Base-by-base conservation (phyloP, 2,329 filamentous ascomycete species). In the Exophiala alcalophila region DNA sequence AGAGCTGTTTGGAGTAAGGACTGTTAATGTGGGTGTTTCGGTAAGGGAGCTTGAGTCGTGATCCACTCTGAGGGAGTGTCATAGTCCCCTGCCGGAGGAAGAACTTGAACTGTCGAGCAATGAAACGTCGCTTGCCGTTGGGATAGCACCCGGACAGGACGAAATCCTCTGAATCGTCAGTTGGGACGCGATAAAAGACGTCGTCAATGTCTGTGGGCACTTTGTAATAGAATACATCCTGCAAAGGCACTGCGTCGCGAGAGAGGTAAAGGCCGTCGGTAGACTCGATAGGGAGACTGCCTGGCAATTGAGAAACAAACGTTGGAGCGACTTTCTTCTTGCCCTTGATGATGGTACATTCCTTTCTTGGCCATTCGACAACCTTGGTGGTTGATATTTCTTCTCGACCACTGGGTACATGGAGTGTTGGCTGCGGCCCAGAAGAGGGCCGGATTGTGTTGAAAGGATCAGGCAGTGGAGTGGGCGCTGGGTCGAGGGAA, bases 201-300 rank as follows among this genome's bases (percentile, higher is more conserved):
- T 59, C 44, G n/a, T 49, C 53, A 20, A 62, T 58, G 16, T 52
- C 51, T 19, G 47, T 33, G 6, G 53, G 24, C 5, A 63, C 40
- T 34, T 60, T 53, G 42, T 63, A 47, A 43, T 72, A 73, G 53
- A 73, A 73, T 4, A 73, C 42, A 33, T 65, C 58, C 33, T 68
- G 61, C 4, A 65, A 55, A 16, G 58, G 51, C n/a, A 69, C 42
- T 20, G 60, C 61, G n/a, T 57, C 41, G 12, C 58, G 60, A 1
- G 67, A 65, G 20, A 71, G 61, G 50, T 71, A 72, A 5, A 39
- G 10, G 18, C 26, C 23, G 4, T 27, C 18, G 15, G 10, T 20
- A 6, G 20, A 28, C 14, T 33, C 16, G 8, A 7, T 8, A 21
- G 27, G 27, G 9, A 30, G 12, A n/a, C 15, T 28, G 15, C 43